Conservation (phyloP, 2,329 filamentous ascomycete genomes). For the Pyrenochaeta sp. region DNA sequence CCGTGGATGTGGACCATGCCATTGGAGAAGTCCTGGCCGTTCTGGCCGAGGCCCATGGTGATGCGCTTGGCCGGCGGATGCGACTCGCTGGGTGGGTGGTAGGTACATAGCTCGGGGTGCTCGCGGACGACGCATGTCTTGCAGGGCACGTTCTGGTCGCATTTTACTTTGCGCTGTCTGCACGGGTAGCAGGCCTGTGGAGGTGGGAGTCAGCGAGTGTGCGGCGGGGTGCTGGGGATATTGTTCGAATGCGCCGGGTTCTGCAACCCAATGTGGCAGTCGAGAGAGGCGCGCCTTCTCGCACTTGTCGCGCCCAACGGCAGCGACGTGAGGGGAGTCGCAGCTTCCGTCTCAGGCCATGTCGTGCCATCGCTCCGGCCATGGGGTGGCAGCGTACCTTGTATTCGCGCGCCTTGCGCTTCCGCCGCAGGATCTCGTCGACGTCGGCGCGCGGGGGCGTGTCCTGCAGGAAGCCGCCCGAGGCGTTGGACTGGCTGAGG, state of each 20-base stretch:
- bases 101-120: slow-evolving; percentile 59
- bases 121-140: slow-evolving; percentile 60
- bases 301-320: not conserved
- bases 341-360: too few relatives aligned
- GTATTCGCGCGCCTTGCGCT: slow-evolving; percentile 60
- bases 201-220: slow-evolving; percentile 24
- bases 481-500: slow-evolving; percentile 32
- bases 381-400: slow-evolving; percentile 46
- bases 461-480: slow-evolving; percentile 34
- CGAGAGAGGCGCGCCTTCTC: slow-evolving; percentile 6
- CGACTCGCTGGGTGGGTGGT: slow-evolving; percentile 50
- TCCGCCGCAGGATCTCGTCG: slow-evolving; percentile 58
- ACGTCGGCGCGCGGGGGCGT: slow-evolving; percentile 55
- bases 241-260: slow-evolving; percentile 18
- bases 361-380: not conserved
- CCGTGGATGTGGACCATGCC: slow-evolving; percentile 49
- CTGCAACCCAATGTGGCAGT: slow-evolving; percentile 24
- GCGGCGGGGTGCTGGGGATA: slow-evolving; percentile 17
- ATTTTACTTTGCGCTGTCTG: slow-evolving; percentile 56
- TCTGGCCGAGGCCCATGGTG: slow-evolving; percentile 41
- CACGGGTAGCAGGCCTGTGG: slow-evolving; percentile 58
- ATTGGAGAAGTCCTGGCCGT: slow-evolving; percentile 47
- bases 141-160: slow-evolving; percentile 57
- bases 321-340: too few relatives aligned
- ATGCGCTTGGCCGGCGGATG: slow-evolving; percentile 51